A percentile compares a stretch with the other conserved stretches of the same genome.
These are phyloP conservation scores for Solanum chiquidenum DNA, from an alignment of 257 asterid species.

Conservation along the genomic window DNA sequence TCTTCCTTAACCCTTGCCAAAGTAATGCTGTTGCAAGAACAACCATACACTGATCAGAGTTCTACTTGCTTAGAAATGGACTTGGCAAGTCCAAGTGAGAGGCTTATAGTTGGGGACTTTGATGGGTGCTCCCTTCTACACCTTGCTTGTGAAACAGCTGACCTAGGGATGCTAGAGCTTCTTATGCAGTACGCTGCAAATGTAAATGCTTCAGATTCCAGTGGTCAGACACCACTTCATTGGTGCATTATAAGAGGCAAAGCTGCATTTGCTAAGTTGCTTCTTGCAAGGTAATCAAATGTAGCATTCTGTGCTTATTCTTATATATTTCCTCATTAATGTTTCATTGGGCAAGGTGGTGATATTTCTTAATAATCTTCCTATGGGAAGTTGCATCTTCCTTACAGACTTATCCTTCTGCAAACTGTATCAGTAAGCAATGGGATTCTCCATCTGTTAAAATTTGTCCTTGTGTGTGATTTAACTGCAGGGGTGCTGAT, in stretches of 20 bases:
- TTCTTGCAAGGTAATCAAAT: constrained; percentile 56
- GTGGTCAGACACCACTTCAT: constrained; percentile 72
- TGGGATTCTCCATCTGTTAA: neutral
- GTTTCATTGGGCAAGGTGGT: neutral
- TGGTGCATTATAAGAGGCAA: constrained; percentile 59
- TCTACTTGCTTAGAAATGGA: constrained; percentile 34
- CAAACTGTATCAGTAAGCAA: neutral
- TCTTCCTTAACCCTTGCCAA: constrained; percentile 84
- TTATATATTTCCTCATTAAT: neutral
- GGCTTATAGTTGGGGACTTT: constrained; percentile 21
- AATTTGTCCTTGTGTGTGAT: neutral
- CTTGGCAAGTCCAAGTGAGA: constrained; percentile 36
- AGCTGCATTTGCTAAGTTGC: constrained; percentile 61
- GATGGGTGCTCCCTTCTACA: constrained; percentile 81
- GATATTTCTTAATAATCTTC: neutral
- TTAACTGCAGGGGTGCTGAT: constrained; percentile 79
- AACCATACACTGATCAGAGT: constrained; percentile 32
- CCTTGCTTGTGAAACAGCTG: constrained; percentile 87
- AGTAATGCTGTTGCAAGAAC: constrained; percentile 85
- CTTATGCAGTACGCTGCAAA: constrained; percentile 91
- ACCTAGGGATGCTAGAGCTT: constrained; percentile 93
- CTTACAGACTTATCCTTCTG: neutral
- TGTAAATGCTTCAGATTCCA: constrained; percentile 63
- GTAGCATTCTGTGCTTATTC: neutral
- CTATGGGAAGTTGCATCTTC: neutral